phyloP scores from a whole-genome alignment of 345 rosid species.

The Eucalyptus guilfoylei region DNA sequence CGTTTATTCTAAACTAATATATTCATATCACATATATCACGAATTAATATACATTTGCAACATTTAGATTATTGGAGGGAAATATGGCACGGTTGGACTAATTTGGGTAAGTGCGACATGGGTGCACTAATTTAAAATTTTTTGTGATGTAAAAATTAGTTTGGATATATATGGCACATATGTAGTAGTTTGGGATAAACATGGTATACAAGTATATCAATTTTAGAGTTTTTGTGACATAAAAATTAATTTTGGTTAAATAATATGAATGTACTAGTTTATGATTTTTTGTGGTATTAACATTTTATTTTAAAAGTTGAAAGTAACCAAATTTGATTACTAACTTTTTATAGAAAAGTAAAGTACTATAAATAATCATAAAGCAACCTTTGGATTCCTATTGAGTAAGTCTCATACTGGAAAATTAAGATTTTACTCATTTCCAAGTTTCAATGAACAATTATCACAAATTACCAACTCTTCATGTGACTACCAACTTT shows the following conservation, averaged over 20 bases:
- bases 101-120: neutral
- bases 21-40: too few species aligned
- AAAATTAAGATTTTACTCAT: neutral
- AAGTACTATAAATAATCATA: neutral
- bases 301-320: neutral
- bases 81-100: rapidly evolving
- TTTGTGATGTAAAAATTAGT: too few species aligned
- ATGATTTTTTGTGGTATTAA: rapidly evolving
- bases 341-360: neutral
- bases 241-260: too few species aligned
- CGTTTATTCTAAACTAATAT: too few species aligned
- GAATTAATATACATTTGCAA: rapidly evolving
- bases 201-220: neutral
- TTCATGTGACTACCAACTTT: neutral
- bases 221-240: neutral
- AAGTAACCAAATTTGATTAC: neutral
- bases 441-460: neutral
- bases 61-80: neutral
- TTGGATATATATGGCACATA: neutral
- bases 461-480: neutral
- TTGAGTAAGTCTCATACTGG: too few species aligned
- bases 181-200: neutral
- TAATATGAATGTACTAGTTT: too few species aligned
- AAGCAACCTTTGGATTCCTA: neutral
- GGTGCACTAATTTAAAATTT: neutral